phyloP scores from a whole-genome alignment of 2,329 filamentous ascomycete genomes.

The Alternaria alternata region DNA sequence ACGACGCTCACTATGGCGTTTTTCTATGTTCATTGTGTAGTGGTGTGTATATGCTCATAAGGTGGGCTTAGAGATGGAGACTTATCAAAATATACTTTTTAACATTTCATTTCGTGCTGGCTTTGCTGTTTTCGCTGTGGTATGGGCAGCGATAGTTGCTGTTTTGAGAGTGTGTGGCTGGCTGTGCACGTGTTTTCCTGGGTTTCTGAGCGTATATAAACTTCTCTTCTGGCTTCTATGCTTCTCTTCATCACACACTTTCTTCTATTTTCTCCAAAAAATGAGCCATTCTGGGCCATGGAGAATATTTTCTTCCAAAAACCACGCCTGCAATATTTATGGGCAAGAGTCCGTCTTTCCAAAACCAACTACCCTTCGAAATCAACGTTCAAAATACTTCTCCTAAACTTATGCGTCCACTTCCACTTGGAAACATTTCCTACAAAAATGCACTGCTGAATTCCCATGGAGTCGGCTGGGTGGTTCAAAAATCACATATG shows the following conservation, averaged over 20 bases:
- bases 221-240: neutral
- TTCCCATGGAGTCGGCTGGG: neutral
- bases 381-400: neutral
- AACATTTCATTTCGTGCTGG: neutral
- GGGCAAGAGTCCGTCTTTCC: neutral
- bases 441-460: neutral
- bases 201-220: neutral
- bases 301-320: too few relatives aligned
- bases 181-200: neutral
- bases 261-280: neutral
- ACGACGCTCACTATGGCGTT: conserved; percentile 1
- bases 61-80: neutral
- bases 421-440: neutral
- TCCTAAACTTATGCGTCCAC: neutral
- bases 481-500: neutral
- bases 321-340: neutral
- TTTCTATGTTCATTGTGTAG: neutral
- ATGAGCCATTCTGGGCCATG: too few relatives aligned
- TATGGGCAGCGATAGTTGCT: neutral
- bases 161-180: neutral
- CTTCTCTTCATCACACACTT: neutral
- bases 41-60: neutral
- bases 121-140: neutral
- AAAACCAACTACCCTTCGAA: neutral
- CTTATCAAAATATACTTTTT: neutral